phyloP scores from a whole-genome alignment of 2,329 filamentous ascomycete genomes.

The Rhynchosporium secalis region DNA sequence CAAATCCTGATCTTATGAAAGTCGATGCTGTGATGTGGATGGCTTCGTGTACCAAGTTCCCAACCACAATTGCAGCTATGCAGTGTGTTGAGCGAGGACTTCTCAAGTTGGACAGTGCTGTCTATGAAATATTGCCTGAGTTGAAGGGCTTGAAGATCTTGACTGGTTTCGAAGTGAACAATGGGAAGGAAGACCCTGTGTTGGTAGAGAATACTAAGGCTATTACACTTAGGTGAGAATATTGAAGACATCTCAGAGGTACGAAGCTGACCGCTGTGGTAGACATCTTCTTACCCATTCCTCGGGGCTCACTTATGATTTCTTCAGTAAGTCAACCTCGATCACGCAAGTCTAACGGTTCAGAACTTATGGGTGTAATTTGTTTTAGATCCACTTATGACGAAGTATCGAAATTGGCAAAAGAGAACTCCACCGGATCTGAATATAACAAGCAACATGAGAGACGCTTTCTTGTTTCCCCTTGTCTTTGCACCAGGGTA shows the following conservation, averaged over 20 bases:
- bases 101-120: conserved; percentile 49
- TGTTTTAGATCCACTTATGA: conserved; percentile 20
- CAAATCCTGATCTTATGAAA: conserved; percentile 55
- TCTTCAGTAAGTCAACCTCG: conserved; percentile 27
- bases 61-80: conserved; percentile 53
- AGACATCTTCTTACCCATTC: conserved; percentile 36
- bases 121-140: conserved; percentile 33
- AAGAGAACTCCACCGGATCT: not conserved
- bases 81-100: conserved; percentile 56
- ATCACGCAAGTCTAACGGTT: not conserved
- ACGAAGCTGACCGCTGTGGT: not conserved
- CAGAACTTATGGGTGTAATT: not conserved
- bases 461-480: conserved; percentile 40
- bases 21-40: conserved; percentile 62
- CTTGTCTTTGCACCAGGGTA: conserved; percentile 63
- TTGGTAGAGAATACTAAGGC: conserved; percentile 28
- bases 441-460: not conserved
- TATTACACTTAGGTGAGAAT: conserved; percentile 36
- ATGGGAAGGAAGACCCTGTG: conserved; percentile 27
- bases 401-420: conserved; percentile 22
- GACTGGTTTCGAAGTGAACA: conserved; percentile 31
- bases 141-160: conserved; percentile 35
- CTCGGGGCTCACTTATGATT: conserved; percentile 33
- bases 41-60: conserved; percentile 58
- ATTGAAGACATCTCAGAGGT: not conserved